Base-by-base conservation (phyloP, 2,329 filamentous ascomycete species). In the Cladosporium sp. region DNA sequence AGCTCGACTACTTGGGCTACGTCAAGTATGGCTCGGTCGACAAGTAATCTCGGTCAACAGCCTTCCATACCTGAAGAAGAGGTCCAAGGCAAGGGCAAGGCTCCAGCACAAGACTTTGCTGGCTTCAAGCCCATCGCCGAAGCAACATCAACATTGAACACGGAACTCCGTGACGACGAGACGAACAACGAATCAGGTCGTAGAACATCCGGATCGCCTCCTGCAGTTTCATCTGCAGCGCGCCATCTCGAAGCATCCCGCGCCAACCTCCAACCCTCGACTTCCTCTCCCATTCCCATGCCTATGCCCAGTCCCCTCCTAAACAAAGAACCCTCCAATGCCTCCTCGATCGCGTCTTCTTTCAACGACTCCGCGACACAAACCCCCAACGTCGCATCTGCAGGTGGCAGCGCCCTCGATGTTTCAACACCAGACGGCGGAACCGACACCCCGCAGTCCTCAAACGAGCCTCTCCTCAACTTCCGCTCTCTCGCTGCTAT, bases 401-500 rank as follows among this genome's bases (percentile, higher is more conserved):
- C 80, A 0, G 78, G 74, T 41, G 75, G 73, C 1, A 84, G 80
- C 55, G 78, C 77, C 4, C 62, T 79, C 1, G 82, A 78, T 38
- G 66, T 81, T 2, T 22, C 49, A 42, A 12, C 47, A 36, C 13
- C 52, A 50, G 34, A 53, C 54, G 8, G 64, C 19, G 73, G 76
- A 4, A 74, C 77, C 12, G 70, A 71, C 57, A 78, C 73, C 49
- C 62, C 74, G 4, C 76, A 77, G 40, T 72, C 78, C 0, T 34
- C 32, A 7, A 34, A 34, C 12, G 91, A 96, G 64, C 82, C 89
- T 3, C 83, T 96, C 80, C 93, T 95, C 70, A 96, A 96, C 67
- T 96, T 96, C 65, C 79, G 84, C 50, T 96, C 89, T 59, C 73
- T 97, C 18, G 88, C 89, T 2, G 88, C 89, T 55, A 88, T 95